Evolutionary conservation across 805 yeast genomes (phyloP).

Genomic region (Saccharomyces jurei): DNA sequence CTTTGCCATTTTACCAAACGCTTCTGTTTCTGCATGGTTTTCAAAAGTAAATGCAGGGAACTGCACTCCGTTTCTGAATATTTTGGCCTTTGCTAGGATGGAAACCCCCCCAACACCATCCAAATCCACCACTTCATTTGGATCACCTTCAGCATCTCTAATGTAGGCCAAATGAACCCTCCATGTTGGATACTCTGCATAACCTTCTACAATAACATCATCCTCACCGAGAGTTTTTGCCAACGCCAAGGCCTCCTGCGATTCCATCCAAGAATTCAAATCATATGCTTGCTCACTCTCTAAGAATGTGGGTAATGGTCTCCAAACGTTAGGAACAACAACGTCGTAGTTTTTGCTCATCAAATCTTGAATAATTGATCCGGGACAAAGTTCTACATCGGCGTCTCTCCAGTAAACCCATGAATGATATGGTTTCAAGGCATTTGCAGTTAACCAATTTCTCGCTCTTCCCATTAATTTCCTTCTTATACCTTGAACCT

Average conservation of each 20-base stretch:
- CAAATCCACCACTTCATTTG: conserved; percentile 54
- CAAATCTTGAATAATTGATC: conserved; percentile 62
- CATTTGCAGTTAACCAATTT: conserved; percentile 70
- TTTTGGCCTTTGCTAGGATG: conserved; percentile 62
- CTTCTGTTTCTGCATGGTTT: conserved; percentile 85
- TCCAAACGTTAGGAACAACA: conserved; percentile 86
- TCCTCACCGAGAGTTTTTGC: conserved; percentile 64
- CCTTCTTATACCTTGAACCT: conserved; percentile 77
- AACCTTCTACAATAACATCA: conserved; percentile 83
- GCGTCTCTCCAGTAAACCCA: conserved; percentile 93
- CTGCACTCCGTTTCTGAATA: conserved; percentile 71
- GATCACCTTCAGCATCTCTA: conserved; percentile 53
- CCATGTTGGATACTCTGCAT: conserved; percentile 81
- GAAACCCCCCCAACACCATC: conserved; percentile 90
- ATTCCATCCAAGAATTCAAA: conserved; percentile 92
- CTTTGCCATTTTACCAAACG: conserved; percentile 74
- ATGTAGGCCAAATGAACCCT: conserved; percentile 73
- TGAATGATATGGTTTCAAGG: conserved; percentile 74
- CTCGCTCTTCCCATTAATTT: conserved; percentile 83
- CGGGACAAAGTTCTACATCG: conserved; percentile 77
- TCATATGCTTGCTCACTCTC: conserved; percentile 85
- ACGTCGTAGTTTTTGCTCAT: conserved; percentile 67
- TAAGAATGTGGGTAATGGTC: conserved; percentile 88
- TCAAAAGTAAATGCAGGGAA: conserved; percentile 79
- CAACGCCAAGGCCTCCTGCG: conserved; percentile 61